Evolutionary conservation across 495 filamentous ascomycete genomes (phyloP).

Genomic region (Cladorrhinum samala): DNA sequence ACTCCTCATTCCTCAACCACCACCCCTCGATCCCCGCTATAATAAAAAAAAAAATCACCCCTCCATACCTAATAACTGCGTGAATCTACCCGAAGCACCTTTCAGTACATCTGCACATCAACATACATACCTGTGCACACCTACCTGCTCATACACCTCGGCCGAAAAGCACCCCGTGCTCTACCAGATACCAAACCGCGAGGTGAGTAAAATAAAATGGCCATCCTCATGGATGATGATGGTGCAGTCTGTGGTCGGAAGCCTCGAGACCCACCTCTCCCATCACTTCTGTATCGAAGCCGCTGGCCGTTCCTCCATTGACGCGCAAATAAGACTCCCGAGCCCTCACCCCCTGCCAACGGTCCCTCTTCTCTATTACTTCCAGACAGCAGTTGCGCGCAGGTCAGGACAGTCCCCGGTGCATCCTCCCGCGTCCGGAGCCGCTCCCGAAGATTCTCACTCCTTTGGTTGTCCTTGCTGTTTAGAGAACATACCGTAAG

Average conservation of each 20-base stretch:
- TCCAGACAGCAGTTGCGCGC: background rate
- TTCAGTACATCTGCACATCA: no score
- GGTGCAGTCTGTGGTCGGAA: no score
- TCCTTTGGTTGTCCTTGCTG: background rate
- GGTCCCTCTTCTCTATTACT: slow-evolving; percentile 13
- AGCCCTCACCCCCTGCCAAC: slow-evolving; percentile 13
- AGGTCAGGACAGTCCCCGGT: slow-evolving; percentile 1
- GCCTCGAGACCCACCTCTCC: slow-evolving; percentile 6
- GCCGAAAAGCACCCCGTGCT: background rate
- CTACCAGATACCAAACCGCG: background rate
- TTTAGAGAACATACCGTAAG: background rate
- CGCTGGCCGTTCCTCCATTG: slow-evolving; percentile 5
- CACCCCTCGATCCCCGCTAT: background rate
- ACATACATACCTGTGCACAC: no score
- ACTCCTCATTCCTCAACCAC: background rate
- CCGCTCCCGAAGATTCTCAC: no score
- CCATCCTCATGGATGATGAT: background rate
- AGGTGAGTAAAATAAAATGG: background rate
- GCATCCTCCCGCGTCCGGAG: background rate
- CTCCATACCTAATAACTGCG: background rate
- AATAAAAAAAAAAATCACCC: background rate
- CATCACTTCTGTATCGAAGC: background rate
- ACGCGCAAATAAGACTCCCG: slow-evolving; percentile 20
- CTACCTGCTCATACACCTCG: no score
- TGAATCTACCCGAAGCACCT: background rate